Evolutionary conservation across 179 eudicot genomes (phyloP).

Genomic region (Spinacia oleracea): DNA sequence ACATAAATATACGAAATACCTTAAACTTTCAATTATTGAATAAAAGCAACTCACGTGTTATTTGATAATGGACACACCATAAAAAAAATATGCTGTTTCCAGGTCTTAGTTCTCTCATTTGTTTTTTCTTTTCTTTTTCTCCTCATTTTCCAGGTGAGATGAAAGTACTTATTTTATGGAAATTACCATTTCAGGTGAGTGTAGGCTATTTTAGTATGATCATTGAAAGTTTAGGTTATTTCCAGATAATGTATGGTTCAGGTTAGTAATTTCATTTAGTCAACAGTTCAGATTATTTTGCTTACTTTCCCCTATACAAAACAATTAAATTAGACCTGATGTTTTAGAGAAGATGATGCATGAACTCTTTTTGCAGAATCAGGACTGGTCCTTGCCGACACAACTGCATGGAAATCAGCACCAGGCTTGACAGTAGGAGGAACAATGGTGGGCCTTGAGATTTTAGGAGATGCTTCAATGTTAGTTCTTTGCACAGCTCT

Average conservation of each 20-base stretch:
- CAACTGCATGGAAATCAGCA: constrained; percentile 40
- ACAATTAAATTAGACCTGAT: constrained; percentile 52
- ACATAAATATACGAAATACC: background rate
- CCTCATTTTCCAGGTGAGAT: background rate
- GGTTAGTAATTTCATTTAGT: background rate
- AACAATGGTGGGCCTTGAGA: constrained; percentile 55
- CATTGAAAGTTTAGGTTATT: background rate
- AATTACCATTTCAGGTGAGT: background rate
- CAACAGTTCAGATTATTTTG: background rate
- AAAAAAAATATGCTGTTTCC: background rate
- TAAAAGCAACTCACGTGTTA: background rate
- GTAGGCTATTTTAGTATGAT: background rate
- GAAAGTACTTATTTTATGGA: background rate
- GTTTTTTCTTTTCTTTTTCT: background rate
- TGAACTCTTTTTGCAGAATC: constrained; percentile 59
- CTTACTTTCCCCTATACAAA: background rate
- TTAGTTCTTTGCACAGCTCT: constrained; percentile 50
- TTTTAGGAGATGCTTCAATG: constrained; percentile 56
- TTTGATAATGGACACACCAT: background rate
- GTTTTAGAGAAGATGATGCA: constrained; percentile 59
- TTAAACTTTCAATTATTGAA: background rate
- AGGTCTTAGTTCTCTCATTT: no score
- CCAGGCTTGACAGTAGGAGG: constrained; percentile 58
- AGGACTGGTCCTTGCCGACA: constrained; percentile 49
- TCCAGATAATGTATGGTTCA: background rate